Conservation (phyloP, 257 asterid genomes). For the Solanum pinnatisectum region DNA sequence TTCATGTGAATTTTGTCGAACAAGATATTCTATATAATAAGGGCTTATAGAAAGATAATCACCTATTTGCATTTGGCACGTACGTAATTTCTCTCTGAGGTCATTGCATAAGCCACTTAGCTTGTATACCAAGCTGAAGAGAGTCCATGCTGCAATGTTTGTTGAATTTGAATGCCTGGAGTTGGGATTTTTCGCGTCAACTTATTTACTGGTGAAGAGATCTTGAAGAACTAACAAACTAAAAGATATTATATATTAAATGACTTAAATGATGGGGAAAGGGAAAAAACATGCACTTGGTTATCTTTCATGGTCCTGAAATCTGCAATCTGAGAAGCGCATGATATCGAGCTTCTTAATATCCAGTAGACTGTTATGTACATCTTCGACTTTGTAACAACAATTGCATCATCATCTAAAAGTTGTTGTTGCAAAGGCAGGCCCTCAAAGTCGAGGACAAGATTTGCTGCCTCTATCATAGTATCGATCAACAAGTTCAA, state of each 20-base stretch:
- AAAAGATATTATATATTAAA: not conserved
- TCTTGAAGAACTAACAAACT: too few relatives aligned
- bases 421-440: slow-evolving; percentile 35
- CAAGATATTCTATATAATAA: not conserved
- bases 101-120: slow-evolving; percentile 29
- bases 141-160: slow-evolving; percentile 37
- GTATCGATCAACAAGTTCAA: slow-evolving; percentile 33
- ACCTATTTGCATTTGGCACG: slow-evolving; percentile 55
- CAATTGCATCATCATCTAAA: slow-evolving; percentile 23
- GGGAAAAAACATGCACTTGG: slow-evolving; percentile 84
- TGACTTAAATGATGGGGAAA: slow-evolving; percentile 27
- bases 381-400: slow-evolving; percentile 28
- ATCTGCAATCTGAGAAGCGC: slow-evolving; percentile 42
- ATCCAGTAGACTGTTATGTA: slow-evolving; percentile 59
- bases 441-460: slow-evolving; percentile 33
- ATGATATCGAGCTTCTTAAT: slow-evolving; percentile 44
- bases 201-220: not conserved
- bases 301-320: slow-evolving; percentile 33
- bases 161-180: slow-evolving; percentile 40
- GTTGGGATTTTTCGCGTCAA: not conserved
- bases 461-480: slow-evolving; percentile 38
- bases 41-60: not conserved
- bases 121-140: slow-evolving; percentile 36
- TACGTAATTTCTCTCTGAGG: slow-evolving; percentile 23
- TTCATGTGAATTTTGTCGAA: not conserved